phyloP scores from a whole-genome alignment of 306 rosid species.

The Vigna angularis region DNA sequence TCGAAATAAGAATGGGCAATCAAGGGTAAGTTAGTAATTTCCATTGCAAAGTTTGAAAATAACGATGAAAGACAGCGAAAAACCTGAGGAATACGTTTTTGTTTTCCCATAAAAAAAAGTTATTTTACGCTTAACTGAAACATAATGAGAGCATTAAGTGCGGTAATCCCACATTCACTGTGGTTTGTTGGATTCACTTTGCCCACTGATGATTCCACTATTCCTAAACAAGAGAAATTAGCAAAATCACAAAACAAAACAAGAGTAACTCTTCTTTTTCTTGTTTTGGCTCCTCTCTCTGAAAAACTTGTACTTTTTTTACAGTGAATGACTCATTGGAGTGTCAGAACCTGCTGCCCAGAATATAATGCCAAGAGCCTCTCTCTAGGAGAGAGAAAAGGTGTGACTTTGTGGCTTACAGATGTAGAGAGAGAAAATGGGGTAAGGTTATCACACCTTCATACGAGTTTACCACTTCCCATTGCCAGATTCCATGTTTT shows the following conservation, averaged over 20 bases:
- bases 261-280: neutral
- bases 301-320: constrained; percentile 41
- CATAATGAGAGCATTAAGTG: constrained; percentile 24
- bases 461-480: constrained; percentile 51
- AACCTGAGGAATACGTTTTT: constrained; percentile 47
- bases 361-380: constrained; percentile 51
- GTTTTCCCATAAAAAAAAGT: neutral
- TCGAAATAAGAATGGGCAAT: neutral
- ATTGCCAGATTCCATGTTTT: constrained; percentile 48
- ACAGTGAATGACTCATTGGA: constrained; percentile 53
- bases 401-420: constrained; percentile 26
- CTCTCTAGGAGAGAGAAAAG: constrained; percentile 43
- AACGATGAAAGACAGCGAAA: constrained; percentile 52
- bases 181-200: constrained; percentile 2
- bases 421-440: constrained; percentile 56
- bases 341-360: constrained; percentile 52
- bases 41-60: neutral
- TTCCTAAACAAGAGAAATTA: constrained; percentile 12
- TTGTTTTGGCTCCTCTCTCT: constrained; percentile 34
- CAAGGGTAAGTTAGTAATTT: constrained; percentile 51
- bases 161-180: neutral
- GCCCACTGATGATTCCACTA: constrained; percentile 21
- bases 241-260: neutral
- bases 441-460: constrained; percentile 48
- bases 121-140: constrained; percentile 19